Evolutionary conservation across 2,329 filamentous ascomycete species (phyloP).

Genomic region (Colletotrichum sp.): DNA sequence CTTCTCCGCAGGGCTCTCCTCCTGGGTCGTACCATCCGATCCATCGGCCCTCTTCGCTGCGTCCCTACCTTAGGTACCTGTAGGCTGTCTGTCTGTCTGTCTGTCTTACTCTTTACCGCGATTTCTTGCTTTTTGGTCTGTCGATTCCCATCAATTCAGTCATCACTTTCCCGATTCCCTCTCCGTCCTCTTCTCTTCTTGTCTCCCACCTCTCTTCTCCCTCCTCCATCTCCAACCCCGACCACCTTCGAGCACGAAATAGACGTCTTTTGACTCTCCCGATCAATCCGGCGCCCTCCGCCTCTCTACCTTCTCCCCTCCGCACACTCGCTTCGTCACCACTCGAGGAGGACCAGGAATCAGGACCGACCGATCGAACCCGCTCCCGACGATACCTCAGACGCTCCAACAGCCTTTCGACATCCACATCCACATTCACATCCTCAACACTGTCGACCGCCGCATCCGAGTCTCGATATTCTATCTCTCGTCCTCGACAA

Average conservation of each 20-base stretch:
- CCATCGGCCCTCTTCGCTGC: background rate
- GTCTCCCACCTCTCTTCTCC: background rate
- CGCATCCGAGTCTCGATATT: background rate
- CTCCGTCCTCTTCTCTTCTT: background rate
- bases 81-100: background rate
- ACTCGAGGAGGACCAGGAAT: background rate
- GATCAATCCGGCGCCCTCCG: background rate
- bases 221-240: background rate
- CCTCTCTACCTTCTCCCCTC: background rate
- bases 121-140: constrained; percentile 16
- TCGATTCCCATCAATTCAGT: constrained; percentile 15
- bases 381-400: background rate
- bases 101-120: background rate
- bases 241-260: background rate
- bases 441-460: background rate
- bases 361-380: background rate
- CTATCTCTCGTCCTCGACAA: background rate
- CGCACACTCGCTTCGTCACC: constrained; percentile 7
- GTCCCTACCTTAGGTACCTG: background rate
- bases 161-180: background rate
- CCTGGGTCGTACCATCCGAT: constrained; percentile 14
- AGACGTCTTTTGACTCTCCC: background rate
- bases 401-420: background rate
- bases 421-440: background rate
- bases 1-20: background rate